These are phyloP conservation scores for Leishmania martiniquensis DNA, from an alignment of 208 protist genomes.

Conservation along the genomic window DNA sequence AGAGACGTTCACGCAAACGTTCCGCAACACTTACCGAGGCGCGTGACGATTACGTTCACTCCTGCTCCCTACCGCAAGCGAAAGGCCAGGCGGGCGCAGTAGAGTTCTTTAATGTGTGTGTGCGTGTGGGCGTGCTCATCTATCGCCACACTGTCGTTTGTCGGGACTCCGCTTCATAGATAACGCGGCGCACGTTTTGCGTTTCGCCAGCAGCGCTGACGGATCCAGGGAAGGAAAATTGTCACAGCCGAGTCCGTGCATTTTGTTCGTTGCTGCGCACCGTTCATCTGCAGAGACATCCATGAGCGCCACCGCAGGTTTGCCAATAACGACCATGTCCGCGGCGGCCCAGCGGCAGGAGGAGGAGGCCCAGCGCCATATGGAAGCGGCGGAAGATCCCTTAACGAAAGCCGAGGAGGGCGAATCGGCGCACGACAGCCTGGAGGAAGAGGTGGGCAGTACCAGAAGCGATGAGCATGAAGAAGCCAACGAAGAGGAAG, in stretches of 20 bases:
- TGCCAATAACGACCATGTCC: neutral
- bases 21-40: neutral
- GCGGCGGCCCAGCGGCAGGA: slow-evolving; percentile 10
- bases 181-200: neutral
- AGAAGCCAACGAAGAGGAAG: slow-evolving; percentile 12
- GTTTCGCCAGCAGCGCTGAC: neutral
- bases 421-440: slow-evolving; percentile 9
- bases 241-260: neutral
- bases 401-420: neutral
- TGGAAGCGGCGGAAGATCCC: slow-evolving; percentile 5
- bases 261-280: neutral
- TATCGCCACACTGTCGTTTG: neutral
- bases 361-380: neutral
- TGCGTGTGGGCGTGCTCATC: neutral
- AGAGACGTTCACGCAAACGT: neutral
- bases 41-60: neutral
- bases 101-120: neutral
- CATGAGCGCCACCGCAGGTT: slow-evolving; percentile 12
- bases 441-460: slow-evolving; percentile 16
- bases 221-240: neutral
- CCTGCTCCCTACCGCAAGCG: neutral
- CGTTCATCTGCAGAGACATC: neutral
- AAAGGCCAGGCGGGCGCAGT: neutral
- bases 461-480: slow-evolving; percentile 34
- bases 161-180: neutral